A percentile compares a stretch with the other conserved stretches of the same genome.
Evolutionary conservation across 345 rosid genomes (phyloP).

Genomic region (Isatis tinctoria): DNA sequence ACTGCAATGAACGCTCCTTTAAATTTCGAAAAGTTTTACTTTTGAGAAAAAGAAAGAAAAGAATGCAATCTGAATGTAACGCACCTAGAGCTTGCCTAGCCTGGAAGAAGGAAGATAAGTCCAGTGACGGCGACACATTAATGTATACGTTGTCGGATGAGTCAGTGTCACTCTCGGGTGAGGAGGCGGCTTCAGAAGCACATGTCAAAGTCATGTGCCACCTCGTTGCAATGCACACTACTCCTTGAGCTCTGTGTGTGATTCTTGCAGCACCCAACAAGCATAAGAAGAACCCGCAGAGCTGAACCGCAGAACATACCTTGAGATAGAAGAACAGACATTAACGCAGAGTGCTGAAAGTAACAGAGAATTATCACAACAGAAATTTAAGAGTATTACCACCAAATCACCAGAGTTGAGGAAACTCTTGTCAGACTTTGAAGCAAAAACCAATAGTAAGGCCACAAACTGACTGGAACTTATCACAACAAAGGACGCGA

Average conservation of each 20-base stretch:
- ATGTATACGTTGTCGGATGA: conserved; percentile 38
- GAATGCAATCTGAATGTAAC: neutral
- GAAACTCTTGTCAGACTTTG: conserved; percentile 53
- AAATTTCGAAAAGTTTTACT: neutral
- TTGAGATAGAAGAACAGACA: conserved; percentile 19
- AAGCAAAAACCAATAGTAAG: conserved; percentile 51
- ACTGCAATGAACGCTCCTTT: conserved; percentile 36
- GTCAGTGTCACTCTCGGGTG: conserved; percentile 14
- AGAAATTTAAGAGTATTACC: conserved; percentile 32
- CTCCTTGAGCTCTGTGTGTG: conserved; percentile 89
- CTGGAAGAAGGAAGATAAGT: conserved; percentile 43
- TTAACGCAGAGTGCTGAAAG: neutral
- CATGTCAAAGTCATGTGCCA: conserved; percentile 67
- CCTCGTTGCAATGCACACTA: conserved; percentile 58
- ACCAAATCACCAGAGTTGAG: conserved; percentile 73
- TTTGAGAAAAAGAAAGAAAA: neutral
- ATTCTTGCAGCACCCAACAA: conserved; percentile 80
- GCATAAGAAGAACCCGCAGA: conserved; percentile 72
- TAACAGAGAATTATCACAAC: neutral
- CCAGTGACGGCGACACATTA: conserved; percentile 35
- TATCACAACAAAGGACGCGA: conserved; percentile 51
- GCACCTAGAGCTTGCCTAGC: conserved; percentile 71
- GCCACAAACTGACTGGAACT: conserved; percentile 64
- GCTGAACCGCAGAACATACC: conserved; percentile 74
- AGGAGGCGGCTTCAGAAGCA: conserved; percentile 29